These are phyloP conservation scores for Rhizopus arrhizus DNA, from an alignment of 371 early-diverging fungal species.

Conservation along the genomic window DNA sequence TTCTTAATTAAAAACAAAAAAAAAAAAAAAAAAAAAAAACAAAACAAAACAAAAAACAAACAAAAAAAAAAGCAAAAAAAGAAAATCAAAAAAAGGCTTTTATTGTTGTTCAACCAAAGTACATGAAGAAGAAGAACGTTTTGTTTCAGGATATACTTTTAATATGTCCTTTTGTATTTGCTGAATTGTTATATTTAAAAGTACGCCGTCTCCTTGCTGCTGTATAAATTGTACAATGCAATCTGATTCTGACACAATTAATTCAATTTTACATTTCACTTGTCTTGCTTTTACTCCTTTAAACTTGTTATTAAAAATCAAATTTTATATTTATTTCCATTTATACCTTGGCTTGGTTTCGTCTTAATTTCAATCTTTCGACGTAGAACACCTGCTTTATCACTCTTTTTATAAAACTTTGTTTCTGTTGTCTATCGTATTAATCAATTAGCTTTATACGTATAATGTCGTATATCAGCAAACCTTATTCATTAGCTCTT, in stretches of 20 bases:
- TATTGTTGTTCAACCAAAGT: slow-evolving; percentile 21
- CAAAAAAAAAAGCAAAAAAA: not conserved
- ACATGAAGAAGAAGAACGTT: slow-evolving; percentile 19
- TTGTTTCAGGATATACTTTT: slow-evolving; percentile 19
- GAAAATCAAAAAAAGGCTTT: not conserved
- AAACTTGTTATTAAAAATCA: not conserved
- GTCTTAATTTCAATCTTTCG: slow-evolving; percentile 47
- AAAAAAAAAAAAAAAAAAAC: not conserved
- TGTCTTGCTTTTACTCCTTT: slow-evolving; percentile 30
- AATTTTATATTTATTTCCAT: not conserved
- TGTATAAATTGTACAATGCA: slow-evolving; percentile 46
- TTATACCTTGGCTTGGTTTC: slow-evolving; percentile 21
- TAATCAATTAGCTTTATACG: not conserved
- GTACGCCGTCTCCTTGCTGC: slow-evolving; percentile 39
- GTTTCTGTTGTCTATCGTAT: slow-evolving; percentile 24
- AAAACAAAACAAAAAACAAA: slow-evolving; percentile 10
- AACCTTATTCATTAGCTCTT: slow-evolving; percentile 36
- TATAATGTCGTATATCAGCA: not conserved
- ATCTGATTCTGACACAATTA: slow-evolving; percentile 33
- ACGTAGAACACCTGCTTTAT: slow-evolving; percentile 34
- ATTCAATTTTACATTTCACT: slow-evolving; percentile 51
- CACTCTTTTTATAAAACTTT: slow-evolving; percentile 43
- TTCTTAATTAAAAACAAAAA: slow-evolving; percentile 16
- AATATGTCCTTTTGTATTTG: slow-evolving; percentile 20
- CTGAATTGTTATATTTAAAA: slow-evolving; percentile 26